phyloP scores from a whole-genome alignment of 805 yeast genomes.

The Sugiyamaella smithiae region DNA sequence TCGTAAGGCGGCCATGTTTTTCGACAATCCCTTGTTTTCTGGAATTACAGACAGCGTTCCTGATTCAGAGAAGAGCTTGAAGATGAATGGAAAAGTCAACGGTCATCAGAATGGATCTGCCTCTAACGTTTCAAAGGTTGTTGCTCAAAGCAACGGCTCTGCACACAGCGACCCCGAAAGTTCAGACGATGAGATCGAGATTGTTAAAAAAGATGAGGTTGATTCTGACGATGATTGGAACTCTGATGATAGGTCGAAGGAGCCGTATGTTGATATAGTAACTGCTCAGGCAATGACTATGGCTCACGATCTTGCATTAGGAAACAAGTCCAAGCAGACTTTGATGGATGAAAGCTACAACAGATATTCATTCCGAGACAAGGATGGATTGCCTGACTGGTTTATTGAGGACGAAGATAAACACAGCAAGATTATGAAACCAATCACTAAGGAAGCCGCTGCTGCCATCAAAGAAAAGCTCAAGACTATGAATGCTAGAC shows the following conservation, averaged over 20 bases:
- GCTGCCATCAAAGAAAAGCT: constrained; percentile 70
- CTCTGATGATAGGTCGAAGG: constrained; percentile 29
- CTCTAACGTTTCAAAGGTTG: constrained; percentile 18
- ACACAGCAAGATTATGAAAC: constrained; percentile 81
- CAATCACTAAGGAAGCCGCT: constrained; percentile 93
- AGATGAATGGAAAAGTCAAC: constrained; percentile 12
- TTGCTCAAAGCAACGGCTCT: constrained; percentile 18
- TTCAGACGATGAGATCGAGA: constrained; percentile 33
- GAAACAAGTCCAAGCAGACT: constrained; percentile 80
- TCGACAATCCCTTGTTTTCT: constrained; percentile 37
- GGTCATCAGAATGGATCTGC: constrained; percentile 23
- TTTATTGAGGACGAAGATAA: constrained; percentile 86
- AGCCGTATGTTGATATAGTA: constrained; percentile 67
- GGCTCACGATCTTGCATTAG: constrained; percentile 92
- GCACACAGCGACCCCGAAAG: constrained; percentile 23
- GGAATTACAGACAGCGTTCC: constrained; percentile 23
- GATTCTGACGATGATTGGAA: constrained; percentile 35
- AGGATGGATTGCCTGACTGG: constrained; percentile 94
- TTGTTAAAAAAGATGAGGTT: constrained; percentile 33
- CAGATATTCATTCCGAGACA: constrained; percentile 86
- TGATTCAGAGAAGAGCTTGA: background rate
- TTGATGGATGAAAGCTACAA: constrained; percentile 90
- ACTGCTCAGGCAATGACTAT: constrained; percentile 97
- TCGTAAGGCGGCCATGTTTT: constrained; percentile 37
- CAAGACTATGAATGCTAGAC: constrained; percentile 89